Evolutionary conservation across 1,284 basidiomycete genomes (phyloP).

Genomic region (Tilletiopsis washingtonensis): DNA sequence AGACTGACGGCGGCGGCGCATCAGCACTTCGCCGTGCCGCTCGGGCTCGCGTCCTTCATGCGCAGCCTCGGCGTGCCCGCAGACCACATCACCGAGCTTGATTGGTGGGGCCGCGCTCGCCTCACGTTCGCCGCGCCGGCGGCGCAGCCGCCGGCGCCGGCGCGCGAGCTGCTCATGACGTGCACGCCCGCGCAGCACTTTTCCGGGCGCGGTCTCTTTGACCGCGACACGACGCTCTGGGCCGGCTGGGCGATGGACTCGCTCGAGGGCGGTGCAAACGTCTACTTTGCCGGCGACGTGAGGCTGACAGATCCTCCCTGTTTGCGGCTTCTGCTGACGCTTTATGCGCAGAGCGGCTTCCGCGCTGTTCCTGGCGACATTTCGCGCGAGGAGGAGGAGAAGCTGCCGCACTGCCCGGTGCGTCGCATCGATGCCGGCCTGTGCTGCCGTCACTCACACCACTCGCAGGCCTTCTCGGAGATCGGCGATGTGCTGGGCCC

Average conservation of each 20-base stretch:
- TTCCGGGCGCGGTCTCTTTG: slow-evolving; percentile 12
- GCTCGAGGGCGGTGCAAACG: slow-evolving; percentile 9
- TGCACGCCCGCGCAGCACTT: slow-evolving; percentile 38
- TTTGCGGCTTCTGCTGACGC: neutral
- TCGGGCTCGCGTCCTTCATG: slow-evolving; percentile 28
- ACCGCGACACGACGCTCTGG: slow-evolving; percentile 30
- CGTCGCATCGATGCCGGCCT: neutral
- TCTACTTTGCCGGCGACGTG: slow-evolving; percentile 30
- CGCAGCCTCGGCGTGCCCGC: slow-evolving; percentile 14
- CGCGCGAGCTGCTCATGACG: slow-evolving; percentile 12
- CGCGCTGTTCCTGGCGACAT: slow-evolving; percentile 18
- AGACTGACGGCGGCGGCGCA: neutral
- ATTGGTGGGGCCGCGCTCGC: slow-evolving; percentile 25
- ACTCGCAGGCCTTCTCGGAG: slow-evolving; percentile 22
- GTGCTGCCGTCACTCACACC: neutral
- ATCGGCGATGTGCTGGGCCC: slow-evolving; percentile 32
- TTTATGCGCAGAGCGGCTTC: slow-evolving; percentile 17
- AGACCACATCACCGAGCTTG: slow-evolving; percentile 25
- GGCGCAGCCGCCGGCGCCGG: neutral
- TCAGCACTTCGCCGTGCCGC: slow-evolving; percentile 29
- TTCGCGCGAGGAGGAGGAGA: slow-evolving; percentile 19
- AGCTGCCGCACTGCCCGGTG: slow-evolving; percentile 20
- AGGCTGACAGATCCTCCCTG: neutral
- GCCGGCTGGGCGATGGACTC: slow-evolving; percentile 28
- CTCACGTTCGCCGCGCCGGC: neutral